Evolutionary conservation across 2,329 filamentous ascomycete genomes (phyloP).

Genomic region (Arthrocladium fulminans): DNA sequence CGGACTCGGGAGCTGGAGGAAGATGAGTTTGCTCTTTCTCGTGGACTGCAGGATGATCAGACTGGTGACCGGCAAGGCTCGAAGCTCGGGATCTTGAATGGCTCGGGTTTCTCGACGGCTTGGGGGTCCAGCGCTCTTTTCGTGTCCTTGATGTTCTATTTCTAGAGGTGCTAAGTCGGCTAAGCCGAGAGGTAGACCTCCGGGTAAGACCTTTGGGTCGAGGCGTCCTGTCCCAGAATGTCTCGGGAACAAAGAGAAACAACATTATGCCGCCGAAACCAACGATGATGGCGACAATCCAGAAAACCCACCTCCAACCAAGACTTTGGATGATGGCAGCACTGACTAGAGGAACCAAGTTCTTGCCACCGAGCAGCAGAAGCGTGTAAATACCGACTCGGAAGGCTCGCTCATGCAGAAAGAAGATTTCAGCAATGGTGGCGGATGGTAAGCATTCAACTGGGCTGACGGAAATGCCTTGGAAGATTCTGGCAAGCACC

Average conservation of each 20-base stretch:
- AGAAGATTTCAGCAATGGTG: constrained; percentile 93
- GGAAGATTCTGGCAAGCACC: constrained; percentile 71
- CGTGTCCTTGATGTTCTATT: neutral
- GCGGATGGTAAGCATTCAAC: constrained; percentile 89
- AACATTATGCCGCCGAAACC: constrained; percentile 61
- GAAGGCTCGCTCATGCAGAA: constrained; percentile 86
- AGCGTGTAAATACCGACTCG: constrained; percentile 89
- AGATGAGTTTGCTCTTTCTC: neutral
- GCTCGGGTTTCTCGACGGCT: neutral
- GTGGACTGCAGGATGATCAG: neutral
- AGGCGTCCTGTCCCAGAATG: constrained; percentile 86
- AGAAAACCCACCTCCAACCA: constrained; percentile 87
- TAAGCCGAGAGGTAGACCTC: constrained; percentile 2
- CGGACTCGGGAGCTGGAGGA: neutral
- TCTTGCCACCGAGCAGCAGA: constrained; percentile 81
- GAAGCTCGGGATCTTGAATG: neutral
- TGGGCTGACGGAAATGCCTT: constrained; percentile 78
- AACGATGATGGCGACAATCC: constrained; percentile 65
- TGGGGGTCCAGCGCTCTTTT: neutral
- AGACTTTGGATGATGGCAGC: constrained; percentile 70
- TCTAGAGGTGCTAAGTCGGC: neutral
- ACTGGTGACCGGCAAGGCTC: neutral
- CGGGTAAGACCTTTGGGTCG: constrained; percentile 29
- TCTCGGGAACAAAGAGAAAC: constrained; percentile 89
- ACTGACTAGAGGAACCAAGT: constrained; percentile 76